phyloP scores from a whole-genome alignment of 164 flowering plant species.

The Vitis rupestris region DNA sequence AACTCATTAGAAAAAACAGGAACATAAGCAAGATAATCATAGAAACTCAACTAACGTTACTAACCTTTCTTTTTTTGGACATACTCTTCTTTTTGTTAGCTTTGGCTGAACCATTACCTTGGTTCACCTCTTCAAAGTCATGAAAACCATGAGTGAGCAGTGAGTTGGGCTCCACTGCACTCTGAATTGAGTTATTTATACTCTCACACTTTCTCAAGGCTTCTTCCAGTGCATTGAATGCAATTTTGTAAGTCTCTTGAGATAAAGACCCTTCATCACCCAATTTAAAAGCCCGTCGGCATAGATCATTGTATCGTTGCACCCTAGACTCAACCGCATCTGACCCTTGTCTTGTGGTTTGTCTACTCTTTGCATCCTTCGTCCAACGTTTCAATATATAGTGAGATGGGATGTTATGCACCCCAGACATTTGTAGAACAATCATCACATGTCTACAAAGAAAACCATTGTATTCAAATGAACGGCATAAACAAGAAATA shows the following conservation, averaged over 20 bases:
- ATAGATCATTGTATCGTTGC: constrained; percentile 34
- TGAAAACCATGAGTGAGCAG: constrained; percentile 6
- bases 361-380: constrained; percentile 32
- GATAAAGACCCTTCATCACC: constrained; percentile 49
- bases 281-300: constrained; percentile 28
- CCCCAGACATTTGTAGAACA: constrained; percentile 43
- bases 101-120: constrained; percentile 12
- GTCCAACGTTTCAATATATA: constrained; percentile 45
- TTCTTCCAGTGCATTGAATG: constrained; percentile 32
- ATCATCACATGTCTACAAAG: constrained; percentile 48
- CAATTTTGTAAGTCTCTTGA: constrained; percentile 32
- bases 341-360: constrained; percentile 1
- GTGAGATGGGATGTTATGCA: constrained; percentile 28
- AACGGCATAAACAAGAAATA: constrained; percentile 33
- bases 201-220: constrained; percentile 32
- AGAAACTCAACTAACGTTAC: constrained; percentile 12
- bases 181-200: constrained; percentile 22
- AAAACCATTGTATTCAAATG: constrained; percentile 38
- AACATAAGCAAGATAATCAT: background rate
- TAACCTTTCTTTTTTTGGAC: constrained; percentile 17
- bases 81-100: constrained; percentile 12
- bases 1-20: background rate
- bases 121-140: constrained; percentile 15
- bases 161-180: constrained; percentile 4
- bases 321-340: constrained; percentile 20